Conservation (phyloP, 306 rosid genomes). For the Boehmeria nivea region DNA sequence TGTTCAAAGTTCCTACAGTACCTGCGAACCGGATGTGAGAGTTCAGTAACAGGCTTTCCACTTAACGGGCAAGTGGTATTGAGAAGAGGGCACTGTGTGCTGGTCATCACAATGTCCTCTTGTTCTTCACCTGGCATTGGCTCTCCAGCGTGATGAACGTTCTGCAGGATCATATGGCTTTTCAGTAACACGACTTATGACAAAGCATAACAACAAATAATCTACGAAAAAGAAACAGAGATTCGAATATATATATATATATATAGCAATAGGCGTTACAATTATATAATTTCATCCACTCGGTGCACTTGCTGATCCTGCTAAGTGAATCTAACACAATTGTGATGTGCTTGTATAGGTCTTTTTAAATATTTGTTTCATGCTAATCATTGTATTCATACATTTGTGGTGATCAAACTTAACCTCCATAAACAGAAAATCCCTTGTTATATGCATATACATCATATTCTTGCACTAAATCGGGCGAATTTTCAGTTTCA, state of each 20-base stretch:
- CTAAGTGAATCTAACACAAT: background rate
- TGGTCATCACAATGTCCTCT: slow-evolving; percentile 89
- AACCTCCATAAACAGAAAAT: background rate
- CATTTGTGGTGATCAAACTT: background rate
- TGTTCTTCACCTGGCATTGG: slow-evolving; percentile 93
- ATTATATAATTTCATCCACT: background rate
- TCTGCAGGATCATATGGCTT: slow-evolving; percentile 44
- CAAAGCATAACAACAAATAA: background rate
- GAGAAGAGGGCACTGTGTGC: slow-evolving; percentile 59
- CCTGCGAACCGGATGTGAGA: slow-evolving; percentile 85
- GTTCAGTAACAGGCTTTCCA: slow-evolving; percentile 73
- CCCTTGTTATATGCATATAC: background rate
- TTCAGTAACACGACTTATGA: slow-evolving; percentile 1
- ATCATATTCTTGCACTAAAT: too few species aligned
- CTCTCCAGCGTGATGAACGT: slow-evolving; percentile 81
- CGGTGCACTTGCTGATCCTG: background rate
- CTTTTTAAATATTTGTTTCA: background rate
- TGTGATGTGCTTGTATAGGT: too few species aligned
- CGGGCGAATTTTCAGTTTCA: too few species aligned
- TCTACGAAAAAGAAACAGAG: background rate
- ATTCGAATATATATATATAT: too few species aligned
- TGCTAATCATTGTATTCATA: background rate
- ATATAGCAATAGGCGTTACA: background rate
- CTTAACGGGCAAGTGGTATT: slow-evolving; percentile 70
- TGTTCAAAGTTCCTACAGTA: slow-evolving; percentile 18